Evolutionary conservation across 1,284 basidiomycete species (phyloP), one percentile per base, ranked within the genome.

Genomic region (Cerioporus squamosus): DNA sequence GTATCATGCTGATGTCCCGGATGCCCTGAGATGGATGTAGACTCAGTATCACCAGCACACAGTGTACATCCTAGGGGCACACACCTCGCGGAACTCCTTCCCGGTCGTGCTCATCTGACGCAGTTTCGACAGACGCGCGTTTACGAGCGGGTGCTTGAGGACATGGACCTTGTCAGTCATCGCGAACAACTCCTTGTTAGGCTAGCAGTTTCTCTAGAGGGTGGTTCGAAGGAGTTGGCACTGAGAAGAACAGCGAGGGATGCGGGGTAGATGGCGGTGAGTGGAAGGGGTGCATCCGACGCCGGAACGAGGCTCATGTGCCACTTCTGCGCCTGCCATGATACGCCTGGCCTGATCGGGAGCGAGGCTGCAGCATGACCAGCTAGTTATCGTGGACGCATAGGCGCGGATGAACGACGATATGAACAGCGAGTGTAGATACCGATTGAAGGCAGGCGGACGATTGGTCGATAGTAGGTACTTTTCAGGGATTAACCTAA

Each of bases 21-120:
- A 94, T 82, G 18, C 86, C 86, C 90, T 79, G 46, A 42, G 29
- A 23, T 81, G 52, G 36, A 49, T 22, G 9, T 40, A 26, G 15
- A 24, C 14, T 39, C 15, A n/a, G 24, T 20, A 6, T 5, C 33
- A 4, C 2, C 18, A 43, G 42, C 43, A 33, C 17, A 15, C 12
- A 36, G 33, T 7, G 33, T 36, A 12, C 12, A 36, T 10, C 10
- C 12, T 10, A 10, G 33, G 33, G 36, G 26, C 23, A 46, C 20
- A 9, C 45, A 91, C 89, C 79, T 91, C 87, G 33, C 93, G 86
- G 71, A 95, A 94, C 67, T 91, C 89, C 70, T 90, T 90, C 10
- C 90, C 70, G 15, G 75, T 77, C 2, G 91, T 92, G 9, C 77
- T 77, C 44, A 77, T 73, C 70, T 86, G 79, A 51, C 92, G 80